These are phyloP conservation scores for Cyamopsis tetragonoloba DNA, from an alignment of 306 rosid species.

Conservation along the genomic window DNA sequence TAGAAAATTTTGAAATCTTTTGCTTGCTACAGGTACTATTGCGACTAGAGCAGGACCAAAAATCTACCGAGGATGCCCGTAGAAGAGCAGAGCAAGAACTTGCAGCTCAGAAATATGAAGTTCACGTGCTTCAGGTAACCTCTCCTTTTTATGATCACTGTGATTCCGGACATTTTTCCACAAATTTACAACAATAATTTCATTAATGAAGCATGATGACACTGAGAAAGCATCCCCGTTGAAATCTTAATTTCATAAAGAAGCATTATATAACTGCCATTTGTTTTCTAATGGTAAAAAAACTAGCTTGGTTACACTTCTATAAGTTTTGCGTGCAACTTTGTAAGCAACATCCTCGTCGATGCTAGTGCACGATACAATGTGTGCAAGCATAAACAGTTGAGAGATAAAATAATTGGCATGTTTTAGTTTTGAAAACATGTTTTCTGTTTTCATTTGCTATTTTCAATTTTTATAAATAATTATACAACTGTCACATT, in stretches of 20 bases:
- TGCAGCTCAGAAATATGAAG: constrained; percentile 68
- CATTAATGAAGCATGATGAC: not conserved
- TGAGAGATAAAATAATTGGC: not conserved
- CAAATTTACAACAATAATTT: not conserved
- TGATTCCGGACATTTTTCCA: constrained; percentile 19
- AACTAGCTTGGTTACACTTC: not conserved
- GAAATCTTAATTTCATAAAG: not conserved
- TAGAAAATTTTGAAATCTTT: constrained; percentile 25
- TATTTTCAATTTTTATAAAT: too few relatives aligned
- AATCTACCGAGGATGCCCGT: constrained; percentile 83
- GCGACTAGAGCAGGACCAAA: constrained; percentile 82
- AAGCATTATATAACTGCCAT: not conserved
- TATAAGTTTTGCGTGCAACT: not conserved
- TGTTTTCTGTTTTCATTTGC: too few relatives aligned
- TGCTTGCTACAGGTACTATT: constrained; percentile 51
- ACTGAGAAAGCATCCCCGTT: not conserved
- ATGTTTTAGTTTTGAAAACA: too few relatives aligned
- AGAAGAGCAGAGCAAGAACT: constrained; percentile 74
- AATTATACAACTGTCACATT: too few relatives aligned
- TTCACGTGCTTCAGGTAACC: constrained; percentile 71
- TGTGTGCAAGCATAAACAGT: constrained; percentile 3
- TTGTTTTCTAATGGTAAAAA: not conserved
- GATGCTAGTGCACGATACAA: not conserved
- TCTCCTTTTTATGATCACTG: constrained; percentile 11
- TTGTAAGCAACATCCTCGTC: not conserved